A percentile compares a stretch with the other conserved stretches of the same genome.
Conservation (phyloP, 108 stramenopile genomes). For the Ochromonas danica region DNA sequence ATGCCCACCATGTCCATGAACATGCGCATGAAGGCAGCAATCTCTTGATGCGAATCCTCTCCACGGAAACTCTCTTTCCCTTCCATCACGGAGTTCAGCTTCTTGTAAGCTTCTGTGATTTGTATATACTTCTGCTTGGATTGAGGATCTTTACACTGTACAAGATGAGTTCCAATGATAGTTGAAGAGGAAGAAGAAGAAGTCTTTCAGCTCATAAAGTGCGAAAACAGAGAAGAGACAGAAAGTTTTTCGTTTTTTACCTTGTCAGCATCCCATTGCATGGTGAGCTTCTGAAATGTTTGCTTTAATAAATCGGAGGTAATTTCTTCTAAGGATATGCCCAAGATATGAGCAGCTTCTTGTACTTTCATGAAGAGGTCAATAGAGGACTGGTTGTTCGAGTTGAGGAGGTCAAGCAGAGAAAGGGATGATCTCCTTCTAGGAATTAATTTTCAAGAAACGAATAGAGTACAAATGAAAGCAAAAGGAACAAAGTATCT, state of each 20-base stretch:
- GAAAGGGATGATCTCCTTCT: too few relatives aligned
- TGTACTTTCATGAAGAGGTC: background rate
- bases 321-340: conserved; percentile 8
- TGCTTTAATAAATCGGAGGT: conserved; percentile 3
- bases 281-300: background rate
- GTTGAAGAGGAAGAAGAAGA: background rate
- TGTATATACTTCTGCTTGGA: background rate
- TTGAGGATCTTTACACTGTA: background rate
- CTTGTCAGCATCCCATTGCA: background rate
- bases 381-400: too few relatives aligned
- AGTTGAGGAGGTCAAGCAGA: too few relatives aligned
- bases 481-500: too few relatives aligned
- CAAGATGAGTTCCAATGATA: background rate
- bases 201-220: background rate
- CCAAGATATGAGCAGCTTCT: background rate
- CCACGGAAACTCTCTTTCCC: background rate
- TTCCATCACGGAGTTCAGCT: background rate
- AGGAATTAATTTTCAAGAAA: too few relatives aligned
- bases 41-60: background rate
- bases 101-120: conserved; percentile 17
- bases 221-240: background rate
- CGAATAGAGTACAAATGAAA: too few relatives aligned
- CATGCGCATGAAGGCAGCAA: conserved; percentile 19
- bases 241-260: background rate
- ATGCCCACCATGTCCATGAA: conserved; percentile 28